Conservation (phyloP, 768 basidiomycete species). For the Mycena crocata region DNA sequence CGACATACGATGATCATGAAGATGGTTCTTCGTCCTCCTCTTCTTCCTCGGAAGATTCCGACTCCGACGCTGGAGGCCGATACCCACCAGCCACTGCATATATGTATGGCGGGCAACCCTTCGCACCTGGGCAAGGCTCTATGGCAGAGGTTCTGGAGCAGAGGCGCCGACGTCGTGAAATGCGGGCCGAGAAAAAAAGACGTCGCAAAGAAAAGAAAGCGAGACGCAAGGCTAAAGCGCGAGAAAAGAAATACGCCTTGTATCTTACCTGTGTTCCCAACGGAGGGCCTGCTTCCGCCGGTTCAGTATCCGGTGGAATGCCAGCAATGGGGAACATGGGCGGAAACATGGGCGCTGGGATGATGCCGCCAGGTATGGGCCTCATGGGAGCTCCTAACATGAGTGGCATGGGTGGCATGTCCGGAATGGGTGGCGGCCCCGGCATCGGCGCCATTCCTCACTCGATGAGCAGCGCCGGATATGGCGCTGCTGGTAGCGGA, state of each 20-base stretch:
- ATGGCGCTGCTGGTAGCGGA: slow-evolving; percentile 27
- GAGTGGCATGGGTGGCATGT: not conserved
- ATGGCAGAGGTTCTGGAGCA: slow-evolving; percentile 60
- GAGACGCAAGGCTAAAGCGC: slow-evolving; percentile 67
- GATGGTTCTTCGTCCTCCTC: slow-evolving; percentile 51
- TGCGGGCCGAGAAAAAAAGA: slow-evolving; percentile 69
- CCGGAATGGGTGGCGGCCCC: not conserved
- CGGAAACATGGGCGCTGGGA: slow-evolving; percentile 20
- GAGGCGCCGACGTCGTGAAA: slow-evolving; percentile 64
- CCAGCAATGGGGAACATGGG: slow-evolving; percentile 23
- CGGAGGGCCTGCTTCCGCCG: slow-evolving; percentile 35
- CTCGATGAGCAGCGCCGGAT: slow-evolving; percentile 5
- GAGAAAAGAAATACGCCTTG: slow-evolving; percentile 71
- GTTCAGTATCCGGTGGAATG: slow-evolving; percentile 29
- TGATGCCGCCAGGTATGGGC: slow-evolving; percentile 13
- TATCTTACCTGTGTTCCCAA: slow-evolving; percentile 66
- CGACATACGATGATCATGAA: slow-evolving; percentile 57
- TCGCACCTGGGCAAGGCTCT: slow-evolving; percentile 36
- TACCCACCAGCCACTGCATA: slow-evolving; percentile 39
- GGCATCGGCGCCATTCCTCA: not conserved
- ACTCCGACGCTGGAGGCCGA: slow-evolving; percentile 53
- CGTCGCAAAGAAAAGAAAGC: slow-evolving; percentile 74
- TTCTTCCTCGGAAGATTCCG: slow-evolving; percentile 56
- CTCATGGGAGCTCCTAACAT: not conserved
- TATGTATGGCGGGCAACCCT: slow-evolving; percentile 55